Evolutionary conservation across 2,329 filamentous ascomycete species (phyloP), one percentile per base, ranked within the genome.

Genomic region (Hypoxylon sp.): DNA sequence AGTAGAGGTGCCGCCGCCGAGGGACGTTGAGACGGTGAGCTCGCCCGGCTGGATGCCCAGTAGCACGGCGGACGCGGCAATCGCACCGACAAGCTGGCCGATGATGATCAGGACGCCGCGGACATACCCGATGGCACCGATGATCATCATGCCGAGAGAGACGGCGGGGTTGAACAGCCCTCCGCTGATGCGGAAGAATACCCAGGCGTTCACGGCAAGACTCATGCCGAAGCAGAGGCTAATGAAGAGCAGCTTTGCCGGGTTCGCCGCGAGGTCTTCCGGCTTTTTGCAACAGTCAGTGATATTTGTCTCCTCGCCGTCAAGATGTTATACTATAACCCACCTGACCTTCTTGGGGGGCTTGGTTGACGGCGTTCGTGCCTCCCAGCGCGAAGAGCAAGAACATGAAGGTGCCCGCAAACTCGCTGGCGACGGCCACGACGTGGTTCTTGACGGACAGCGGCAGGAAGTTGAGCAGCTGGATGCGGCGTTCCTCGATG

Each of bases 31-130:
- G 8, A 83, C 79, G 17, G 78, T 77, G 3, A 84, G 68, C 2
- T 71, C 67, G 0, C 77, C 78, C 0, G 83, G 82, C 26, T 83
- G 79, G 3, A 85, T 70, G 2, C 70, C 76, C 21, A 74, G 74
- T 9, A 83, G 75, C 1, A 84, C 73, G 15, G 76, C 80, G 0
- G 81, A 77, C 1, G 82, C 76, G 0, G 79, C 76, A 53, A 85
- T 82, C 4, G 77, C 78, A 2, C 71, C 82, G 2, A 79, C 52
- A 21, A 85, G 62, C 66, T 85, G 82, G 3, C 80, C 77, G 21
- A 74, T 63, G 50, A 82, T 75, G 24, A 83, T 70, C 0, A 80
- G 61, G 1, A 74, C 55, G 2, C 77, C 78, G 3, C 81, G 79
- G 2, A 78, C 40, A 27, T 57, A 62, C 29, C 31, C 48, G 15